Evolutionary conservation across 305 asterid species (phyloP).

Genomic region (Fraxinus latifolia): DNA sequence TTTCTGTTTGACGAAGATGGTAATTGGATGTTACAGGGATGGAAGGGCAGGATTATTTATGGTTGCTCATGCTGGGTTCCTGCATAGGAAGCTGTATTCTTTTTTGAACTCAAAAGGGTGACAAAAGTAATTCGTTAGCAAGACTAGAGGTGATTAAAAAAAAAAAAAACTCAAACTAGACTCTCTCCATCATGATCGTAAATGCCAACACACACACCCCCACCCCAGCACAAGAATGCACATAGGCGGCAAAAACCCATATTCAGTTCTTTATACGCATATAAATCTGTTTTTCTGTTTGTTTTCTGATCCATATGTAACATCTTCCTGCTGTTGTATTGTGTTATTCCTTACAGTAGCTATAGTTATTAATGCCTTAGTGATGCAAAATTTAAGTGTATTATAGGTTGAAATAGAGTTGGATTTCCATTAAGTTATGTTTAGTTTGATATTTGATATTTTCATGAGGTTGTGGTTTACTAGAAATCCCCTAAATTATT

Average conservation of each 20-base stretch:
- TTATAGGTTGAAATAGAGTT: background rate
- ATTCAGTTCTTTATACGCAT: background rate
- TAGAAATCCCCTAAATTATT: background rate
- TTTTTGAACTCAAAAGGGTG: background rate
- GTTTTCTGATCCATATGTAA: background rate
- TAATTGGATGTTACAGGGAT: conserved; percentile 79
- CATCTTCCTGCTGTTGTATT: background rate
- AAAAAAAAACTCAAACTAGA: background rate
- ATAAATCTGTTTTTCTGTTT: background rate
- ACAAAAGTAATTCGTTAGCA: background rate
- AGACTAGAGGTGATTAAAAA: background rate
- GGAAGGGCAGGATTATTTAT: conserved; percentile 74
- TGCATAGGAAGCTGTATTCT: conserved; percentile 21
- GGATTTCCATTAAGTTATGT: background rate
- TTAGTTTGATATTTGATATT: background rate
- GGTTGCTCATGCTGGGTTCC: conserved; percentile 75
- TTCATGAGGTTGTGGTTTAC: background rate
- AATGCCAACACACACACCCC: background rate
- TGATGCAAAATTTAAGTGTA: background rate
- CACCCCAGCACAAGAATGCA: background rate
- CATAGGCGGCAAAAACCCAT: background rate
- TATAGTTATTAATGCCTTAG: background rate
- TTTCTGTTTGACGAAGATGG: conserved; percentile 69
- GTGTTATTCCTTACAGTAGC: background rate
- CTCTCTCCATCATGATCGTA: background rate